phyloP scores from a whole-genome alignment of 495 filamentous ascomycete species.

The Hypoxylon perforatum region DNA sequence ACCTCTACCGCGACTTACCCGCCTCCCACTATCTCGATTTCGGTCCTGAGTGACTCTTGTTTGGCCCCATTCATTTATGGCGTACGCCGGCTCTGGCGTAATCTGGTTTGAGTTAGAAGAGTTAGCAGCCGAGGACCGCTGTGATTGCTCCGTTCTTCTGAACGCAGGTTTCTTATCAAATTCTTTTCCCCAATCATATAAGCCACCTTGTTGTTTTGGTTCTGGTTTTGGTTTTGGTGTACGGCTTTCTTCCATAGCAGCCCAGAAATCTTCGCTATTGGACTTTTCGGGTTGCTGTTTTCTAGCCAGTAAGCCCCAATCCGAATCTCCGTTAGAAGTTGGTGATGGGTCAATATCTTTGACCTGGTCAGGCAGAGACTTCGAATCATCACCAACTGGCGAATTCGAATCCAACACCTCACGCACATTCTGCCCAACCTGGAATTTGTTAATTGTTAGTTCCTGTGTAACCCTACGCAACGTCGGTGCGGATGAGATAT shows the following conservation, averaged over 20 bases:
- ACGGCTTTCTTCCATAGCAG: background rate
- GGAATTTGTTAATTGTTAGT: too few relatives aligned
- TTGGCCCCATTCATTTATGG: background rate
- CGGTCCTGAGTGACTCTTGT: background rate
- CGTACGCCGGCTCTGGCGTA: background rate
- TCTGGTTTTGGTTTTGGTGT: background rate
- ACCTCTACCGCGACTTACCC: background rate
- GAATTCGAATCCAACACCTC: too few relatives aligned
- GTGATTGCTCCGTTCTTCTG: background rate
- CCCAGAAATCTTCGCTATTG: background rate
- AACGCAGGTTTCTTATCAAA: constrained; percentile 6
- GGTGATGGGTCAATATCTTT: background rate
- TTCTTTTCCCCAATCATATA: constrained; percentile 22
- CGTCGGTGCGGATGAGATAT: too few relatives aligned
- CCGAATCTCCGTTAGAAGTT: background rate
- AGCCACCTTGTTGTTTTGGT: too few relatives aligned
- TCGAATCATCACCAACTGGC: background rate
- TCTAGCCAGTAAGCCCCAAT: constrained; percentile 28
- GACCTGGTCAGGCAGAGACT: background rate
- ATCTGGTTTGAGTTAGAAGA: background rate
- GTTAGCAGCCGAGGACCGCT: background rate
- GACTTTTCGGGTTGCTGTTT: constrained; percentile 13
- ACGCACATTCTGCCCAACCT: too few relatives aligned
- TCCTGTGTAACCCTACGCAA: too few relatives aligned
- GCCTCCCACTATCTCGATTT: constrained; percentile 9